A percentile compares a stretch with the other conserved stretches of the same genome.
phyloP scores from a whole-genome alignment of 2,329 filamentous ascomycete genomes.

The Rutstroemia sp. region DNA sequence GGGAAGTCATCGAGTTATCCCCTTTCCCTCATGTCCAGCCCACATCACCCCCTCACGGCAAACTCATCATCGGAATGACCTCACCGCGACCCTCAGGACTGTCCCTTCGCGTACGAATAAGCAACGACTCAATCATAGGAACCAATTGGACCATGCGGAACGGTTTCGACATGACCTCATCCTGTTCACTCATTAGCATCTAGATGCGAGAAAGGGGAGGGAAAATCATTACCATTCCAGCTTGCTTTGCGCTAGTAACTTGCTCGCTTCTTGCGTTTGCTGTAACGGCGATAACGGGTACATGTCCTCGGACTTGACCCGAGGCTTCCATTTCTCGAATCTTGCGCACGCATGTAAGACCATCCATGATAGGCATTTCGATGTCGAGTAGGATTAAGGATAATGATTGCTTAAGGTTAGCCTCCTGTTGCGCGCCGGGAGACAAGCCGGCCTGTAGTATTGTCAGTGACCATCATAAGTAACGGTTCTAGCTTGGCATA shows the following conservation, averaged over 20 bases:
- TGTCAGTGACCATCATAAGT: too few relatives aligned
- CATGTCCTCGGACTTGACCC: conserved; percentile 53
- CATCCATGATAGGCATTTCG: conserved; percentile 80
- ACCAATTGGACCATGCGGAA: conserved; percentile 66
- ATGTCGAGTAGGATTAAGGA: conserved; percentile 71
- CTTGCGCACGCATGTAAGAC: conserved; percentile 61
- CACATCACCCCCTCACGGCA: not conserved
- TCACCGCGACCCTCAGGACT: too few relatives aligned
- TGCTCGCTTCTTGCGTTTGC: conserved; percentile 72
- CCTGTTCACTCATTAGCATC: conserved; percentile 34
- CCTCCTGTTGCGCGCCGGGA: not conserved
- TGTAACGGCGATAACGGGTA: conserved; percentile 76
- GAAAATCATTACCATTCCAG: conserved; percentile 53
- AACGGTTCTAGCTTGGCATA: too few relatives aligned
- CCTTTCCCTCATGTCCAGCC: conserved; percentile 46
- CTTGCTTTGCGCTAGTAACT: conserved; percentile 60
- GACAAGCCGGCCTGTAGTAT: too few relatives aligned
- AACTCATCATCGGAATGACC: too few relatives aligned
- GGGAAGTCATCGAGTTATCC: conserved; percentile 73
- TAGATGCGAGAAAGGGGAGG: not conserved
- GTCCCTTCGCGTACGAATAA: not conserved
- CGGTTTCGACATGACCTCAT: conserved; percentile 73
- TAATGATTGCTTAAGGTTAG: conserved; percentile 36
- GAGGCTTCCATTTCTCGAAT: conserved; percentile 64
- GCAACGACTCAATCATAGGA: conserved; percentile 52